Evolutionary conservation across 257 asterid species (phyloP).

Genomic region (Misopates orontium): DNA sequence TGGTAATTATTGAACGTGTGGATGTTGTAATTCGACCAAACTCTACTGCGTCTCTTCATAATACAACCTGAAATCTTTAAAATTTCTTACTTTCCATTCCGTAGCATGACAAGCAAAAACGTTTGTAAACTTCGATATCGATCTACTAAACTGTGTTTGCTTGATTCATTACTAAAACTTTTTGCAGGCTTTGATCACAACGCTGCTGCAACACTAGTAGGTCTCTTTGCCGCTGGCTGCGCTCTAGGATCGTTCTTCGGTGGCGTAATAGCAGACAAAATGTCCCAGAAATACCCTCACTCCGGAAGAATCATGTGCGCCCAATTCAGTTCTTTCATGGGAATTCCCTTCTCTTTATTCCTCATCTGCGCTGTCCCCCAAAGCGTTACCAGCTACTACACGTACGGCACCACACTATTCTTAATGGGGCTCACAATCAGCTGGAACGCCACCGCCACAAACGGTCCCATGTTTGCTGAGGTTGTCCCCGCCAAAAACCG

Average conservation of each 20-base stretch:
- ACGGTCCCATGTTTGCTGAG: constrained; percentile 97
- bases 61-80: no score
- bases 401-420: constrained; percentile 71
- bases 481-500: constrained; percentile 92
- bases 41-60: no score
- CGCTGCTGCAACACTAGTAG: constrained; percentile 73
- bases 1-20: no score
- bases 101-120: no score
- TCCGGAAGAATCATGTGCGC: constrained; percentile 91
- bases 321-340: constrained; percentile 88
- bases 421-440: constrained; percentile 89
- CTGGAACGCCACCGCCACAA: constrained; percentile 90
- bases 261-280: constrained; percentile 80
- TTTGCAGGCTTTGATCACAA: constrained; percentile 90
- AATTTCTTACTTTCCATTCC: no score
- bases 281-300: constrained; percentile 73
- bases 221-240: constrained; percentile 91
- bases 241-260: constrained; percentile 89
- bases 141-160: neutral
- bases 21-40: no score
- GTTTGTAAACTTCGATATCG: neutral
- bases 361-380: constrained; percentile 74
- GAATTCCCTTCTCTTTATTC: constrained; percentile 86
- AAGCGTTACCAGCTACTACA: constrained; percentile 56
- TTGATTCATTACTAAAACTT: neutral